Percentiles rank a stretch among this genome's conserved stretches.
These are phyloP conservation scores for Zelonia costaricensis DNA, from an alignment of 208 protist genomes.

Conservation along the genomic window DNA sequence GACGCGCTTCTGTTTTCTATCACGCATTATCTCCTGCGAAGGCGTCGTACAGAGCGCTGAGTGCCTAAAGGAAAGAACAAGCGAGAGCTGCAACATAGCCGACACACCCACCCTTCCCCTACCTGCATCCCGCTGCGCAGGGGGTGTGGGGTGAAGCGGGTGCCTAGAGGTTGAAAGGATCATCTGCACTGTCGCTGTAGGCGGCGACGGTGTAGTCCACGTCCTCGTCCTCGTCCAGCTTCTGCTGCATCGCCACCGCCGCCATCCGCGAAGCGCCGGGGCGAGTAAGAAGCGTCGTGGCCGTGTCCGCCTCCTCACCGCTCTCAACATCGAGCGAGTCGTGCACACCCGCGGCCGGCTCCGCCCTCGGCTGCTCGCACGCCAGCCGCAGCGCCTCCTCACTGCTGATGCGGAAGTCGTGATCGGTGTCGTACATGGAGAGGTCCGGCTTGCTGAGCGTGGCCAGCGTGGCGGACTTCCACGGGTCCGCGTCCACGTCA, in stretches of 20 bases:
- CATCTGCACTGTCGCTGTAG: constrained; percentile 22
- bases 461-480: constrained; percentile 35
- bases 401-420: constrained; percentile 69
- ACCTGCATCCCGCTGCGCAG: too few species aligned
- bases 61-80: too few species aligned
- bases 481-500: constrained; percentile 11
- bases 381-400: constrained; percentile 43
- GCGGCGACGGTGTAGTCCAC: constrained; percentile 27
- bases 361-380: constrained; percentile 19
- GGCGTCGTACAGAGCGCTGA: too few species aligned
- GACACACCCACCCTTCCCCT: too few species aligned
- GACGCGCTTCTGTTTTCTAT: too few species aligned
- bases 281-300: constrained; percentile 4
- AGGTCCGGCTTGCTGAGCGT: constrained; percentile 63
- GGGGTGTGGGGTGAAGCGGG: too few species aligned
- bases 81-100: too few species aligned
- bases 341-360: constrained; percentile 13
- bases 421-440: constrained; percentile 66
- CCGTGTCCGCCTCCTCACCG: constrained; percentile 15
- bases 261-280: neutral
- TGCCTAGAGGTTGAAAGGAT: constrained; percentile 14
- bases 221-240: constrained; percentile 37
- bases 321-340: too few species aligned
- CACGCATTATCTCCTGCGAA: too few species aligned
- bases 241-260: constrained; percentile 24